Conservation (phyloP, 768 basidiomycete genomes). For the Austroboletus eburneus region DNA sequence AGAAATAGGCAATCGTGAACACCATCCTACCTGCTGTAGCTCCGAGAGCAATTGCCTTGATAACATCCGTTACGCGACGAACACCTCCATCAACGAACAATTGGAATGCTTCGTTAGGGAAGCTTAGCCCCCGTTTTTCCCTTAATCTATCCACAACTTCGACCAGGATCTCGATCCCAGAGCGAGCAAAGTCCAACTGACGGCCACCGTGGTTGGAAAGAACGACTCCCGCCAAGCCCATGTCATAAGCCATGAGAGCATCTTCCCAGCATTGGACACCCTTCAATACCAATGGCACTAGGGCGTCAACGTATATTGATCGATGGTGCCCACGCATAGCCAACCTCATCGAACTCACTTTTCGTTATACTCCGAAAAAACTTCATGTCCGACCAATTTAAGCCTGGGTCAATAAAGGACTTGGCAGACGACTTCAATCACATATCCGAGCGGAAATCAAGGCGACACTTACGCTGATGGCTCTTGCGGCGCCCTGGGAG, state of each 20-base stretch:
- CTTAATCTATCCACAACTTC: slow-evolving; percentile 77
- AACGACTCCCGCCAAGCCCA: slow-evolving; percentile 68
- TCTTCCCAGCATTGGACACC: slow-evolving; percentile 92
- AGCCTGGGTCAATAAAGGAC: slow-evolving; percentile 92
- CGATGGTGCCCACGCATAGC: background rate
- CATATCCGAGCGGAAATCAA: background rate
- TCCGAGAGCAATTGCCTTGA: slow-evolving; percentile 85
- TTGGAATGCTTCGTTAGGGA: slow-evolving; percentile 79
- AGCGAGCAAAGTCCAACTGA: slow-evolving; percentile 76
- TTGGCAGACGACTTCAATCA: slow-evolving; percentile 25
- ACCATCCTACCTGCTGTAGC: slow-evolving; percentile 66
- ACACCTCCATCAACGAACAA: slow-evolving; percentile 95
- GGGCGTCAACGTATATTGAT: slow-evolving; percentile 4
- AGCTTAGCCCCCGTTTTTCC: slow-evolving; percentile 58
- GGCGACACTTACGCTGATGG: slow-evolving; percentile 69
- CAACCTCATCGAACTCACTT: slow-evolving; percentile 34
- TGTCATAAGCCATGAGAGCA: slow-evolving; percentile 79
- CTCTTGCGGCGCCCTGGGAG: slow-evolving; percentile 88
- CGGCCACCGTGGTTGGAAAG: slow-evolving; percentile 87
- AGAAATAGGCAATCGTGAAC: background rate
- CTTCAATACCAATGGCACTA: slow-evolving; percentile 89
- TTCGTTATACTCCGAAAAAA: slow-evolving; percentile 78
- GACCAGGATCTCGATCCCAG: slow-evolving; percentile 85
- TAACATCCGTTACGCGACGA: slow-evolving; percentile 80
- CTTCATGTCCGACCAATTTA: slow-evolving; percentile 66